Base-by-base conservation (phyloP, 192 early-diverging fungal species). In the Mortierella hygrophila region DNA sequence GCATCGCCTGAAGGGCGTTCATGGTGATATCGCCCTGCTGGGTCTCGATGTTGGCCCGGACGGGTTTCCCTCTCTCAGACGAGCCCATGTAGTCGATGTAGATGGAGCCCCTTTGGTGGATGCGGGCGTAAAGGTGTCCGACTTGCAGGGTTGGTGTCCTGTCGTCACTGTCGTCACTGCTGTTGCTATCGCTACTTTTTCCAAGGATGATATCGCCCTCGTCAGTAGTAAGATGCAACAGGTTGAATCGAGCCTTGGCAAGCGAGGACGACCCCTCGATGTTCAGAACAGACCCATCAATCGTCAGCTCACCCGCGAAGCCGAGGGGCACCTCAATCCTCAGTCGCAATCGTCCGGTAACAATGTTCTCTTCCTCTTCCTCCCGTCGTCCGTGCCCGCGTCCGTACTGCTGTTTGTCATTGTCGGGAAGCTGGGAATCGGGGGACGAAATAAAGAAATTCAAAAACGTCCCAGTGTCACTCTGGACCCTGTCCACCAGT, bases 171-270 rank as follows among this genome's bases (percentile, higher is more conserved):
- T 5, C 9, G 57, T 11, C 13, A 11, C 1, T 29, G 57, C 32
- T 16, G 2, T 16, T 21, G 18, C 5, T 20, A 16, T 4, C 18
- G 2, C 11, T 26, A n/a, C 9, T n/a, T 29, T 3, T 35, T 10
- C 60, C 60, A 32, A 65, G 29, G 60, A 13, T 32, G 11, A 65
- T 65, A 29, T 65, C 23, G 26, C 60, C 60, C 15, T 32, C 60
- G 26, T 65, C 60, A 32, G 60, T 65, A 65, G 60, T 65, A 32
- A 65, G 60, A 13, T 65, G 60, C 60, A 65, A 65, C 13, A 65
- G 60, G 3, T 29, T 65, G 29, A 65, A 65, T 6, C 60, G 60
- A 65, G 60, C 60, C 9, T 65, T 29, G n/a, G 60, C 60, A 15
- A 65, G 60, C 1, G 60, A 65, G 13, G 60, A 65, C 29, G 60